Evolutionary conservation across 768 basidiomycete genomes (phyloP), one percentile per base, ranked within the genome.

Genomic region (Tylopilus subfusipes): DNA sequence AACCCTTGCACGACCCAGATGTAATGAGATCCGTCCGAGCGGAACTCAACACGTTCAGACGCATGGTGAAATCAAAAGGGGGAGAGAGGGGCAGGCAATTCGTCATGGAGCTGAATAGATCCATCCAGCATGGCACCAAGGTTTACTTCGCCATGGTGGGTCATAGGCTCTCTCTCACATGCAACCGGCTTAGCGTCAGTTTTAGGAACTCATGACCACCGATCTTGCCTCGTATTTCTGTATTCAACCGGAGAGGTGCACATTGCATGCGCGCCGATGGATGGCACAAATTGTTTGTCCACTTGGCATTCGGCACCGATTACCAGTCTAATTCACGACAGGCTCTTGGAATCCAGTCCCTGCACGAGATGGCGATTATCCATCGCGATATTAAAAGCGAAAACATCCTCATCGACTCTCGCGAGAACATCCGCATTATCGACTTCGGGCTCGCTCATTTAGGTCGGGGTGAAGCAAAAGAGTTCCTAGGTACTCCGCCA

Each of bases 361-460:
- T 88, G 39, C 85, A 87, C 58, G 68, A 68, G 24, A 76, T 82
- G 65, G 84, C 83, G 40, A 80, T 88, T 50, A 77, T 87, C 30
- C 85, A 87, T 66, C 77, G 85, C 14, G 84, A 87, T 56, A 77
- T 89, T 52, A 88, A 88, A 62, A 78, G 84, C 4, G 82, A 83
- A 71, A 88, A 88, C 55, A 77, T 89, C 40, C 75, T 88, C n/a
- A 72, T 88, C 48, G 77, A 78, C 55, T 56, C 53, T 8, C 63
- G 61, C 5, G 69, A 69, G 46, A 77, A 78, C 34, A 60, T 78
- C 21, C 71, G 72, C 24, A 75, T 79, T 18, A 63, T 72, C 3
- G 78, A 77, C 51, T 76, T 79, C 43, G 78, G 75, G 3, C 66
- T 72, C 10, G 65, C 74, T 5, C 70, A 69, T 31, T 42, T 68